phyloP scores from a whole-genome alignment of 73 alveolate species.

The Diophrys appendiculata region DNA sequence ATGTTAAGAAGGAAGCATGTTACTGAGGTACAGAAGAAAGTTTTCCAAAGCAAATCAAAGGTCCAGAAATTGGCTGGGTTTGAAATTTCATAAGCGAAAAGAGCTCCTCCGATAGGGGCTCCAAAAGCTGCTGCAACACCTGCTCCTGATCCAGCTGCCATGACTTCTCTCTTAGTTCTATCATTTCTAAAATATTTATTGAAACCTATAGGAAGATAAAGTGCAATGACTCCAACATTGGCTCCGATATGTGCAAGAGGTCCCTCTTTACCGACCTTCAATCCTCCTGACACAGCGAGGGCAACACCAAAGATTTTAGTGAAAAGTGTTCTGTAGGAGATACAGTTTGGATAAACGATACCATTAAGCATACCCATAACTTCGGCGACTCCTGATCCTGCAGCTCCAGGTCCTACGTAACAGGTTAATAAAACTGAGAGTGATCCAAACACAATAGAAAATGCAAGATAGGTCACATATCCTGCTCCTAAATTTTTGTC shows the following conservation, averaged over 20 bases:
- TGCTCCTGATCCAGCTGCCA: constrained; percentile 66
- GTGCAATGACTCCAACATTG: constrained; percentile 33
- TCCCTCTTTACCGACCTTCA: constrained; percentile 60
- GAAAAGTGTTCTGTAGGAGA: constrained; percentile 29
- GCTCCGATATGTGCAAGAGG: constrained; percentile 71
- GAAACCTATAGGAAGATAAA: constrained; percentile 32
- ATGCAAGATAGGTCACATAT: constrained; percentile 24
- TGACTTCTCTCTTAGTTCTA: constrained; percentile 53
- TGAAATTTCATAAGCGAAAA: constrained; percentile 53
- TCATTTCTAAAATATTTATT: constrained; percentile 37
- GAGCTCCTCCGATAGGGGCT: constrained; percentile 62
- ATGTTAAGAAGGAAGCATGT: constrained; percentile 47
- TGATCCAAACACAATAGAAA: constrained; percentile 26
- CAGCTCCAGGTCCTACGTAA: constrained; percentile 59
- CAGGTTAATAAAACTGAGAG: constrained; percentile 38
- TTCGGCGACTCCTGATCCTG: constrained; percentile 56
- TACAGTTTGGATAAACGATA: constrained; percentile 32
- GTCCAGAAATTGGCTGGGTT: constrained; percentile 57
- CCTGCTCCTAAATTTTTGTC: constrained; percentile 19
- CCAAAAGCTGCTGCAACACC: constrained; percentile 70
- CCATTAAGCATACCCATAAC: constrained; percentile 61
- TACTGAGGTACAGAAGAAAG: constrained; percentile 36
- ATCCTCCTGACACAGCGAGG: constrained; percentile 48
- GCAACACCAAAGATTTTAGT: constrained; percentile 45
- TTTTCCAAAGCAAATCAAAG: constrained; percentile 52